Conservation (phyloP, 176 grass and related monocot genomes). For the Musa acuminata region DNA sequence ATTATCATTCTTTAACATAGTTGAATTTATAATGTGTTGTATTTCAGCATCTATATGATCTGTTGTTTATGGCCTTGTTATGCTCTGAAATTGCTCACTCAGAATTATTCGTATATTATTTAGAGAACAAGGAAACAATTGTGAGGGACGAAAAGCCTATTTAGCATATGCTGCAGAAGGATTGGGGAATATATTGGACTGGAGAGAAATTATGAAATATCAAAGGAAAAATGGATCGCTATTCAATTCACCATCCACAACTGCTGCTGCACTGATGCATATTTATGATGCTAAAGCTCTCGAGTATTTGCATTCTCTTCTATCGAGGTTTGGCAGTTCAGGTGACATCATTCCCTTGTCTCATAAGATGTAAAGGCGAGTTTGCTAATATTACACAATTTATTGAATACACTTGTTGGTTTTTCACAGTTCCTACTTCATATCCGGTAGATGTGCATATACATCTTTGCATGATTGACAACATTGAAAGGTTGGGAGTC, state of each 20-base stretch:
- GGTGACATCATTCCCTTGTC: constrained; percentile 21
- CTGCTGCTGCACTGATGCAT: constrained; percentile 39
- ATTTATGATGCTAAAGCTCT: constrained; percentile 38
- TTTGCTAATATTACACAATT: background rate
- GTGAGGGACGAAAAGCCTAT: constrained; percentile 45
- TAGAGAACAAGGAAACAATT: constrained; percentile 30
- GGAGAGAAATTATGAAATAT: constrained; percentile 48
- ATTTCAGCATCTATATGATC: too few relatives aligned
- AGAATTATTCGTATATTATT: background rate
- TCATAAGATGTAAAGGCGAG: background rate
- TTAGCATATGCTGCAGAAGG: constrained; percentile 65
- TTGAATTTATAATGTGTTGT: too few relatives aligned
- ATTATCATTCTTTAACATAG: too few relatives aligned
- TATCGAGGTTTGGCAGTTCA: constrained; percentile 43
- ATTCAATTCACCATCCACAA: constrained; percentile 59
- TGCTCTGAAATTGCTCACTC: background rate
- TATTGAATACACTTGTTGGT: background rate
- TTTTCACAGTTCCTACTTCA: constrained; percentile 36
- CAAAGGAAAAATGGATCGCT: constrained; percentile 67
- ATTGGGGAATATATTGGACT: constrained; percentile 38
- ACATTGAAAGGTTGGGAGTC: constrained; percentile 55
- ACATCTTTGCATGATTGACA: constrained; percentile 52
- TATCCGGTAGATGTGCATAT: constrained; percentile 36
- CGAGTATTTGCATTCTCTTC: constrained; percentile 45
- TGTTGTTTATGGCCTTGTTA: background rate